Evolutionary conservation across 148 eudicot genomes (phyloP), one percentile per base, ranked within the genome.

Genomic region (Amaranthus cruentus): DNA sequence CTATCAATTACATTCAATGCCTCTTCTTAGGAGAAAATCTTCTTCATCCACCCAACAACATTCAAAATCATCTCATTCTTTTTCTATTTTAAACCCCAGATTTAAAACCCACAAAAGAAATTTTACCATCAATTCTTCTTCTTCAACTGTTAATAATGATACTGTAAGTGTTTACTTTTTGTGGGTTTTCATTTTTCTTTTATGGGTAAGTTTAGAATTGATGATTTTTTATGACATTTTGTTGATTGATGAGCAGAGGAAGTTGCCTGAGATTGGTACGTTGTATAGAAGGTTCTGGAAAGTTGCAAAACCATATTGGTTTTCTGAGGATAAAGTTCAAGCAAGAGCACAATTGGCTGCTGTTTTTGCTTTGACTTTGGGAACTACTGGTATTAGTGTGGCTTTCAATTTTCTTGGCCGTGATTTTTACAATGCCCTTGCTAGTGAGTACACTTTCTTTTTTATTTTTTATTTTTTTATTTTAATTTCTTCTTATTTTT

Each of bases 241-340:
- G 6, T 61, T 46, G 58, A 0, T 6, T 66, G 69, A 15, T 60
- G 46, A 60, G 38, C 80, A 77, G 79, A 89, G 92, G 62, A 85
- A 87, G 71, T 80, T 77, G 11, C 85, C 95, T 6, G 96, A 94
- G 65, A 71, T 89, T 50, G 82, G 69, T 38, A 84, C 89, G 18
- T 83, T 91, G 8, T 71, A 70, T 11, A 84, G 88, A 78, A 90
- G 97, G 81, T 91, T 95, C 64, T 89, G 89, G 93, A 91, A 88
- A 81, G 96, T 95, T 66, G 98, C 97, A 47, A 91, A 89, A 63
- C 98, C 97, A 18, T 95, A 95, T 82, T 95, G 97, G 97, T 90
- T 64, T 6, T 92, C 96, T 0, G 91, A 93, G 59, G 98, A 95
- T 77, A 91, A 91, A 81, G 82, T 73, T 48, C 89, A 85, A 80